A percentile compares a stretch with the other conserved stretches of the same genome.
Evolutionary conservation across 495 filamentous ascomycete species (phyloP).

Genomic region (Talaromyces thailandensis): DNA sequence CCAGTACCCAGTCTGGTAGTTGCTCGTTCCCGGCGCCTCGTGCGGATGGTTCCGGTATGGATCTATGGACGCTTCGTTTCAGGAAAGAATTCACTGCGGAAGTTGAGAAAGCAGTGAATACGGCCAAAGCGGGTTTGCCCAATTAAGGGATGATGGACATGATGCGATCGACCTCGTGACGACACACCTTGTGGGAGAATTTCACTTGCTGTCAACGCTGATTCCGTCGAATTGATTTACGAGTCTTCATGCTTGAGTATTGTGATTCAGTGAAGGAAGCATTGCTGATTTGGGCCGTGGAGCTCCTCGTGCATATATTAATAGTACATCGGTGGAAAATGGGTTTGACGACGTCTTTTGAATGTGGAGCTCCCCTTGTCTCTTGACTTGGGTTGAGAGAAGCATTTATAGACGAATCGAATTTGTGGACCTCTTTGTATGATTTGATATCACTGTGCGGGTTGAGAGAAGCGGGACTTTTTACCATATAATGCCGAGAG

Average conservation of each 20-base stretch:
- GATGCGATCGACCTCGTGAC: background rate
- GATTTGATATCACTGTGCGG: background rate
- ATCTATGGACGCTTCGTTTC: slow-evolving; percentile 57
- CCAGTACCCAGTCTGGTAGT: slow-evolving; percentile 44
- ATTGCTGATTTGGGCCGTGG: background rate
- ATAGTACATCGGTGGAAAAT: background rate
- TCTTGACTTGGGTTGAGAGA: background rate
- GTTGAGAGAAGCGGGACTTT: background rate
- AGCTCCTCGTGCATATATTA: background rate
- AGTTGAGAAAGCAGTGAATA: slow-evolving; percentile 17
- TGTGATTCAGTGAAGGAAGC: background rate
- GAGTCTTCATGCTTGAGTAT: background rate
- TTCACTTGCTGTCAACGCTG: background rate
- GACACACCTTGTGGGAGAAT: background rate
- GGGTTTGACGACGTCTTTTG: background rate
- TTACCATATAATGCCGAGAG: background rate
- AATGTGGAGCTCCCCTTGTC: background rate
- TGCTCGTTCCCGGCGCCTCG: slow-evolving; percentile 47
- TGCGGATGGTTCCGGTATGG: slow-evolving; percentile 38
- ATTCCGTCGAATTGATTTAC: background rate
- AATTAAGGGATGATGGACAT: background rate
- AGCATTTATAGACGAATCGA: background rate
- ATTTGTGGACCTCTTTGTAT: background rate
- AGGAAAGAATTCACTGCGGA: slow-evolving; percentile 43
- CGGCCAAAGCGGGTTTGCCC: background rate